These are phyloP conservation scores for Flaveria sonorensis DNA, from an alignment of 129 eudicot species.

Conservation along the genomic window DNA sequence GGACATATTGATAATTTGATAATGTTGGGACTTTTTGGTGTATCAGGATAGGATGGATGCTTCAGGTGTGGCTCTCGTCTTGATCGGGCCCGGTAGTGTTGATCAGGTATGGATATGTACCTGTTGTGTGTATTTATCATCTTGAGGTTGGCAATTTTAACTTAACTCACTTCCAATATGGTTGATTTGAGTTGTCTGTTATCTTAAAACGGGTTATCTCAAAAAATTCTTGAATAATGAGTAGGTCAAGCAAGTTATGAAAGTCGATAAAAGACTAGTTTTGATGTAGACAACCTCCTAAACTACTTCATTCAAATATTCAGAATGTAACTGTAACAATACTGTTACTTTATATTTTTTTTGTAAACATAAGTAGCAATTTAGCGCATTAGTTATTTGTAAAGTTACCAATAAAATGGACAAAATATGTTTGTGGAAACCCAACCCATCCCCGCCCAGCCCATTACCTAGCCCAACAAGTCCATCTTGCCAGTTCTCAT, in stretches of 20 bases:
- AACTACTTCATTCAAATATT: neutral
- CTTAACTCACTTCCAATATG: neutral
- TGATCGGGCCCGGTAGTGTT: slow-evolving; percentile 92
- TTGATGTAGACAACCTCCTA: neutral
- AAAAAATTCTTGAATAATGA: neutral
- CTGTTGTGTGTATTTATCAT: slow-evolving; percentile 10
- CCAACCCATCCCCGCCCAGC: neutral
- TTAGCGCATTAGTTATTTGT: neutral
- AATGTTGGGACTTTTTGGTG: slow-evolving; percentile 8
- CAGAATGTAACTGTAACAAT: neutral
- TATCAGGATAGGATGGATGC: slow-evolving; percentile 92
- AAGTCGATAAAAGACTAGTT: neutral
- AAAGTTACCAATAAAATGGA: neutral
- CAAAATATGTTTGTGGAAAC: neutral
- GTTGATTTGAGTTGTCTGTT: neutral
- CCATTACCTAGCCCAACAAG: neutral
- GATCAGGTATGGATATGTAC: slow-evolving; percentile 62
- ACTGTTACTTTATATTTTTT: neutral
- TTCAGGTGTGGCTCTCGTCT: slow-evolving; percentile 85
- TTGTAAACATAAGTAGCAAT: neutral
- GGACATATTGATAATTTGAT: slow-evolving; percentile 8
- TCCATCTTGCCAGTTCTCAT: too few species aligned
- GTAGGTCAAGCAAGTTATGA: neutral
- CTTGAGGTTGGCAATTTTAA: neutral
- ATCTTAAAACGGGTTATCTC: neutral